Evolutionary conservation across 345 rosid species (phyloP).

Genomic region (Stellera chamaejasme): DNA sequence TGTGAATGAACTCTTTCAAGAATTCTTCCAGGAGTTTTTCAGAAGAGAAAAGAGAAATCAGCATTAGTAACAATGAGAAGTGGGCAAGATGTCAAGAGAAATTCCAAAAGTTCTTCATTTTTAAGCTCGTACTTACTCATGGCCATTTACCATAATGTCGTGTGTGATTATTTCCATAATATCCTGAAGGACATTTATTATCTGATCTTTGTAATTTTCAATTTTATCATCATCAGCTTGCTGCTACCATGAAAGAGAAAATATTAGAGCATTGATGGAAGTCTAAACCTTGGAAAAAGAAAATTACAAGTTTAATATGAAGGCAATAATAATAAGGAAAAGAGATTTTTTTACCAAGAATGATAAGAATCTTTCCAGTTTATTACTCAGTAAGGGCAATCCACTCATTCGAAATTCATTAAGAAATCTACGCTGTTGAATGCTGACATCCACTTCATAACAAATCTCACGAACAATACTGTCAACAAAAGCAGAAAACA

Average conservation of each 20-base stretch:
- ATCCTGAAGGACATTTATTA: slow-evolving; percentile 84
- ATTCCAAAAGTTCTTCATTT: slow-evolving; percentile 9
- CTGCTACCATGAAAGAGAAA: slow-evolving; percentile 34
- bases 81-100: slow-evolving; percentile 10
- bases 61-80: neutral
- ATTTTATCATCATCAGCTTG: slow-evolving; percentile 24
- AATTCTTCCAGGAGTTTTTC: slow-evolving; percentile 28
- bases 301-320: neutral
- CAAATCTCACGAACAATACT: slow-evolving; percentile 58
- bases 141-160: slow-evolving; percentile 67
- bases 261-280: neutral
- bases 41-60: neutral
- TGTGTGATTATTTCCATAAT: slow-evolving; percentile 77
- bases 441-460: slow-evolving; percentile 39
- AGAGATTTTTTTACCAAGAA: slow-evolving; percentile 45
- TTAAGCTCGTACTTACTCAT: slow-evolving; percentile 45
- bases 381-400: slow-evolving; percentile 69
- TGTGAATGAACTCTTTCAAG: slow-evolving; percentile 32
- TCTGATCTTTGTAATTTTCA: slow-evolving; percentile 51
- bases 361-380: slow-evolving; percentile 63
- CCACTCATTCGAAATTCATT: slow-evolving; percentile 54
- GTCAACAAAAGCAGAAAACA: slow-evolving; percentile 7
- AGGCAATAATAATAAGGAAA: slow-evolving; percentile 5
- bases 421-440: slow-evolving; percentile 43
- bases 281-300: neutral